Conservation (phyloP, 2,329 filamentous ascomycete species). For the Aulographum hederae region DNA sequence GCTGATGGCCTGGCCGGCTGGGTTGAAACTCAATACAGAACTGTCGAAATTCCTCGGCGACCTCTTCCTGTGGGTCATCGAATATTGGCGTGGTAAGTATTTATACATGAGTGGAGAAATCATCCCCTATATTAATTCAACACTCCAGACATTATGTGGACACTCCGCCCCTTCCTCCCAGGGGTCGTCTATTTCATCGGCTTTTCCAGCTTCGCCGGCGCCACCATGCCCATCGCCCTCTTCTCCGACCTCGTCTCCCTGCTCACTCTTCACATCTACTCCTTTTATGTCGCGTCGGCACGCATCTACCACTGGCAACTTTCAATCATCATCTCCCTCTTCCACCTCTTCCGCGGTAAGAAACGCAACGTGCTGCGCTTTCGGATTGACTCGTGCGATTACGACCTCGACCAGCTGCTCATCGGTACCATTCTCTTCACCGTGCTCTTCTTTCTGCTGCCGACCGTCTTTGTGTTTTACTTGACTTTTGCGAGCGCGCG, state of each 20-base stretch:
- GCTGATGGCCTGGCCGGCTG: slow-evolving; percentile 91
- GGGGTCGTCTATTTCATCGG: slow-evolving; percentile 83
- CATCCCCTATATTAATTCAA: slow-evolving; percentile 10
- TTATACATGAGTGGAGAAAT: slow-evolving; percentile 1
- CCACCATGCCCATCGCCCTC: slow-evolving; percentile 90
- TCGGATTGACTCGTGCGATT: slow-evolving; percentile 96
- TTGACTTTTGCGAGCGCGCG: slow-evolving; percentile 86
- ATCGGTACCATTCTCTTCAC: slow-evolving; percentile 95
- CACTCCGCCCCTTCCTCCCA: slow-evolving; percentile 64
- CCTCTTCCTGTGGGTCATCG: slow-evolving; percentile 94
- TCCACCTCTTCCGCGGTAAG: slow-evolving; percentile 94
- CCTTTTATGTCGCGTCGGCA: slow-evolving; percentile 90
- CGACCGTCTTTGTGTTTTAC: slow-evolving; percentile 92
- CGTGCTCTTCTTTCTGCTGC: slow-evolving; percentile 80
- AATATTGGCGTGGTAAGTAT: slow-evolving; percentile 73
- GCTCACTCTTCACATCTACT: slow-evolving; percentile 90
- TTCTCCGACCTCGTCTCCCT: slow-evolving; percentile 87
- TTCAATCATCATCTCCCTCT: slow-evolving; percentile 90
- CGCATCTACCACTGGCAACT: slow-evolving; percentile 98
- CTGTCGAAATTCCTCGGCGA: slow-evolving; percentile 88
- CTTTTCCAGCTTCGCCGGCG: slow-evolving; percentile 85
- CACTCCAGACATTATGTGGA: slow-evolving; percentile 49
- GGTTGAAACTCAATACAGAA: slow-evolving; percentile 87
- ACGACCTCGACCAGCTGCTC: slow-evolving; percentile 90
- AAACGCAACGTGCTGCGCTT: slow-evolving; percentile 95